Conservation (phyloP, 345 rosid genomes). For the Acer saccharum region DNA sequence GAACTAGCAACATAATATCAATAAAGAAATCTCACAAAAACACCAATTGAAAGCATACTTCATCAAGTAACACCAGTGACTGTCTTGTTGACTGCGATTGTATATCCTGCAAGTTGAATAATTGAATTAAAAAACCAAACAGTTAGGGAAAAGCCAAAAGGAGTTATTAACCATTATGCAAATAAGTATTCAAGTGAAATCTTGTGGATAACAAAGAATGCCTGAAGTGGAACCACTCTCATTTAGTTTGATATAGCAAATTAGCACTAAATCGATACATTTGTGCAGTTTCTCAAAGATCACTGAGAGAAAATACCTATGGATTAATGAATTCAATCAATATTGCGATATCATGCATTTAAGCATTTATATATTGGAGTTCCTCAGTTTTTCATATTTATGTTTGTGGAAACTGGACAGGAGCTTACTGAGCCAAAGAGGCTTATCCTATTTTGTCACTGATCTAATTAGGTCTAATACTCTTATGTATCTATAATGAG, state of each 20-base stretch:
- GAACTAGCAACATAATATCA: neutral
- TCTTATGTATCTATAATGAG: neutral
- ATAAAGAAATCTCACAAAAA: slow-evolving; percentile 9
- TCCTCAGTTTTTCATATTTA: neutral
- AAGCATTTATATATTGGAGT: neutral
- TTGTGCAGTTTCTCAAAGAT: neutral
- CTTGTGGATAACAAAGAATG: neutral
- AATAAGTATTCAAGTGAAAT: slow-evolving; percentile 13
- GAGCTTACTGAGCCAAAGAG: neutral
- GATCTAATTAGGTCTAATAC: neutral
- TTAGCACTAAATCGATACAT: neutral
- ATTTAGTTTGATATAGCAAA: neutral
- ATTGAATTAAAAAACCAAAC: slow-evolving; percentile 4
- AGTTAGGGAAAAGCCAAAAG: neutral
- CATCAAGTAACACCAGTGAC: slow-evolving; percentile 89
- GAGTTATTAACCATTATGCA: neutral
- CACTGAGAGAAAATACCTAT: neutral
- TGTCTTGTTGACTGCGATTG: slow-evolving; percentile 66
- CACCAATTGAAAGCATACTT: slow-evolving; percentile 50
- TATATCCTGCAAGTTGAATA: slow-evolving; percentile 64
- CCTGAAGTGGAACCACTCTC: neutral
- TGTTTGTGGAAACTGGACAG: neutral
- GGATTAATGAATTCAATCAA: no score
- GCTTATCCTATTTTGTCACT: neutral
- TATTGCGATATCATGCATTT: neutral